Conservation (phyloP, 2,329 filamentous ascomycete genomes). For the Aspergillus sp. region DNA sequence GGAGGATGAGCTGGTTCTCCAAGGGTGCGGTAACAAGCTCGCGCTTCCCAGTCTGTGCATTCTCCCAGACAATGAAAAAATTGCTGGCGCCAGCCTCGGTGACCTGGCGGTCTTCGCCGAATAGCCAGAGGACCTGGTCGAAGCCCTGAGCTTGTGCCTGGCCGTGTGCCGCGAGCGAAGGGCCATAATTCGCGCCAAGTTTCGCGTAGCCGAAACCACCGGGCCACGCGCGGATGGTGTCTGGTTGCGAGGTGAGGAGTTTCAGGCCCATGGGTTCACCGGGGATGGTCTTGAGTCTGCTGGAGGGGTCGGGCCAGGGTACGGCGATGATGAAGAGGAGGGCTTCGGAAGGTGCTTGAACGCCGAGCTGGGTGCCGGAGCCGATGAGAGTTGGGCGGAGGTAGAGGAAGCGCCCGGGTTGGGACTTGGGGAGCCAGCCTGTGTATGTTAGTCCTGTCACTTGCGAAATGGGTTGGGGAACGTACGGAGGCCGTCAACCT, state of each 20-base stretch:
- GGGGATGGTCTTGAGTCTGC: conserved; percentile 23
- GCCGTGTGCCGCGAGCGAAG: conserved; percentile 72
- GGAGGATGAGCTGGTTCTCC: conserved; percentile 78
- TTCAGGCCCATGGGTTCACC: conserved; percentile 50
- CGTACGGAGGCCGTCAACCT: conserved; percentile 54
- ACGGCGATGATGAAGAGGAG: conserved; percentile 79
- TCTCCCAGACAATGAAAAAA: conserved; percentile 80
- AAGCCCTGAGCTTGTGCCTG: conserved; percentile 73
- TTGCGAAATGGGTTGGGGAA: conserved; percentile 2
- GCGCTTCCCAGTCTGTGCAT: conserved; percentile 55
- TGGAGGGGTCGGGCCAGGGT: conserved; percentile 34
- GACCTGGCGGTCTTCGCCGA: conserved; percentile 72
- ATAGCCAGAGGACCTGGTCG: conserved; percentile 93
- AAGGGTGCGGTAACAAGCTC: conserved; percentile 82
- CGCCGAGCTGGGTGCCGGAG: conserved; percentile 75
- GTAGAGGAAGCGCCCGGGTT: conserved; percentile 72
- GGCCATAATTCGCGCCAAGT: conserved; percentile 91
- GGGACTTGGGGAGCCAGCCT: conserved; percentile 71
- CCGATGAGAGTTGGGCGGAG: conserved; percentile 85
- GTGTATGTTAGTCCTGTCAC: neutral
- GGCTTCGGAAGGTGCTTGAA: conserved; percentile 77
- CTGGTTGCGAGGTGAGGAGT: conserved; percentile 74
- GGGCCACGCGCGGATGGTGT: conserved; percentile 88
- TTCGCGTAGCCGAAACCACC: conserved; percentile 92
- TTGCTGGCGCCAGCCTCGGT: conserved; percentile 92